Conservation (phyloP, 2,329 filamentous ascomycete species). For the Fusarium sp. region DNA sequence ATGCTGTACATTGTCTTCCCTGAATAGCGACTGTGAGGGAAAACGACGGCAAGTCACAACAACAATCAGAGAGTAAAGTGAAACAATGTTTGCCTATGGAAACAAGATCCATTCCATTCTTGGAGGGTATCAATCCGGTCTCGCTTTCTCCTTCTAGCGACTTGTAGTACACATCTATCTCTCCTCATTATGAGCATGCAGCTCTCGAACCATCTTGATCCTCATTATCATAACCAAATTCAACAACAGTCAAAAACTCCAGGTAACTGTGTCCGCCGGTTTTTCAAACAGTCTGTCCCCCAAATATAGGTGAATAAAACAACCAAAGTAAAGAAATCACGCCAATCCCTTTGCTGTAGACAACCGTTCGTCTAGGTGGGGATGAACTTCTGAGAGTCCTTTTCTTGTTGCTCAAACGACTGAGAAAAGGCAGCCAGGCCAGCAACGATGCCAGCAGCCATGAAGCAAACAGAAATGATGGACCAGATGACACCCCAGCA, state of each 20-base stretch:
- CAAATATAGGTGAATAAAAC: neutral
- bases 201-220: neutral
- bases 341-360: neutral
- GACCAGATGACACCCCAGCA: conserved; percentile 87
- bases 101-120: conserved; percentile 17
- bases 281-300: neutral
- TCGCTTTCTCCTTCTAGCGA: neutral
- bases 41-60: neutral
- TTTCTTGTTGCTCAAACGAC: conserved; percentile 74
- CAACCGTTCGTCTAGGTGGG: conserved; percentile 51
- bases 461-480: conserved; percentile 76
- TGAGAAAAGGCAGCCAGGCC: conserved; percentile 82
- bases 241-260: conserved; percentile 1
- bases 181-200: neutral
- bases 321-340: neutral
- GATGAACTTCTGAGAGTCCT: conserved; percentile 76
- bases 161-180: conserved; percentile 9
- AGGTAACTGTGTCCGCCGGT: neutral
- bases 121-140: conserved; percentile 36
- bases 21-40: neutral
- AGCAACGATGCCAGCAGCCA: conserved; percentile 79
- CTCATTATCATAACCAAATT: conserved; percentile 33
- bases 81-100: conserved; percentile 9
- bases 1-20: neutral
- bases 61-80: neutral